Evolutionary conservation across 1,284 basidiomycete genomes (phyloP), one percentile per base, ranked within the genome.

Genomic region (Schizopora paradoxa): DNA sequence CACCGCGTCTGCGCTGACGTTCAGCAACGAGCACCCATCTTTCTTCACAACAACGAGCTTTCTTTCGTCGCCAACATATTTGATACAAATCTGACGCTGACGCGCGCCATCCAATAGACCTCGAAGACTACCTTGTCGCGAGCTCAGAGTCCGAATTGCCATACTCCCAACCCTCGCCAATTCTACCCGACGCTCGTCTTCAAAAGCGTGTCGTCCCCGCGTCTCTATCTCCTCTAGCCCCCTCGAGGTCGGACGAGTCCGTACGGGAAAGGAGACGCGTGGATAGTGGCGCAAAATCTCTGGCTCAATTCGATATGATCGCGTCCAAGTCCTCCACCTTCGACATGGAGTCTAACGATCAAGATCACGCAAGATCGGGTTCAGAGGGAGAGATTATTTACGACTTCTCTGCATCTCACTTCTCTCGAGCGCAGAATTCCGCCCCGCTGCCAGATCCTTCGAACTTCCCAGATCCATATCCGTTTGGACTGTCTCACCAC

Each of bases 401-500:
- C 34, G 68, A 72, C 48, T 57, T 64, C 32, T 62, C 62, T 42
- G 64, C 62, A 47, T 63, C 61, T 23, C 62, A 62, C 48, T 73
- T 73, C 54, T 63, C 68, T 43, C 70, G 70, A 38, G 74, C 72
- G 28, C 68, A 73, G 21, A 74, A 73, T 27, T 52, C 59, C n/a
- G 62, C 69, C 43, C 56, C 65, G 11, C 65, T 80, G 38, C 75
- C 77, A 37, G 82, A 85, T 61, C 79, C 82, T 22, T 69, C 74
- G 3, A 78, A 76, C 42, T 84, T 77, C 41, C 73, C 74, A 2
- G 74, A 76, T 49, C 74, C 72, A 6, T 75, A 65, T 51, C 66
- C 63, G 6, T 60, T 65, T 0, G 65, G 66, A 25, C 36, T 53
- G 11, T 59, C 61, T 0, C 62, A 56, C 32, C 66, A 68, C 38